Conservation (phyloP, 2,329 filamentous ascomycete genomes). For the Herpotrichia juniperi region DNA sequence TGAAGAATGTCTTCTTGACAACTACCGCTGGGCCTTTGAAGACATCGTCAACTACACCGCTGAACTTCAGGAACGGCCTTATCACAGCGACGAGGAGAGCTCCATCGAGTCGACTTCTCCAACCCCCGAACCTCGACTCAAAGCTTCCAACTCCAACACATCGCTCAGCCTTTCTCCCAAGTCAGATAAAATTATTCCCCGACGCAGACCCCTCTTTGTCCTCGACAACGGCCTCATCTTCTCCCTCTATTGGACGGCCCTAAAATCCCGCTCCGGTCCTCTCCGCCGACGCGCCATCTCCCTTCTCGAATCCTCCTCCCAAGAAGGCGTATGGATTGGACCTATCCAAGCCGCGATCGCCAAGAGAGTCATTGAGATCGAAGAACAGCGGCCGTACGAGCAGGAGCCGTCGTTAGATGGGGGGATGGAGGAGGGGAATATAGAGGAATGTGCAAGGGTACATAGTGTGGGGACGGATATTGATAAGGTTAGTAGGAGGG, state of each 20-base stretch:
- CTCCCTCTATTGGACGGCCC: slow-evolving; percentile 16
- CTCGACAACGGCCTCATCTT: slow-evolving; percentile 20
- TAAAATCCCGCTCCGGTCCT: slow-evolving; percentile 16
- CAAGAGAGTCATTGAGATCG: slow-evolving; percentile 20
- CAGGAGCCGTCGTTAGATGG: slow-evolving; percentile 2
- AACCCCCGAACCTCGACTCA: background rate
- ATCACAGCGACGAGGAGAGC: slow-evolving; percentile 6
- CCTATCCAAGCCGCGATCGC: slow-evolving; percentile 16
- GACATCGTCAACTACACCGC: slow-evolving; percentile 17
- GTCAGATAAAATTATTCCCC: background rate
- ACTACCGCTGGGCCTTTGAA: slow-evolving; percentile 15
- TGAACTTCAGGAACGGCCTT: slow-evolving; percentile 7
- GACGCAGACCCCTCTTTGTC: slow-evolving; percentile 10
- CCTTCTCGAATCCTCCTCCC: slow-evolving; percentile 11
- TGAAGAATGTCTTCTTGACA: slow-evolving; percentile 15
- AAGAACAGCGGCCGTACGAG: slow-evolving; percentile 14
- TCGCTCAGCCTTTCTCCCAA: background rate
- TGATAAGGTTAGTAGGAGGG: slow-evolving; percentile 5
- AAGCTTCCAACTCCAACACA: background rate
- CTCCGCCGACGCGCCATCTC: slow-evolving; percentile 17
- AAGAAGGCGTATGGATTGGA: slow-evolving; percentile 19
- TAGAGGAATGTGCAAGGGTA: slow-evolving; percentile 13
- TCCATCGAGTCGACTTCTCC: slow-evolving; percentile 8
- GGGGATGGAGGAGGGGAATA: slow-evolving; percentile 10
- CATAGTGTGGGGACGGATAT: slow-evolving; percentile 15